Percentiles rank a stretch among this genome's conserved stretches.
Conservation (phyloP, 352 stramenopile species). For the Aphanomyces invadans region DNA sequence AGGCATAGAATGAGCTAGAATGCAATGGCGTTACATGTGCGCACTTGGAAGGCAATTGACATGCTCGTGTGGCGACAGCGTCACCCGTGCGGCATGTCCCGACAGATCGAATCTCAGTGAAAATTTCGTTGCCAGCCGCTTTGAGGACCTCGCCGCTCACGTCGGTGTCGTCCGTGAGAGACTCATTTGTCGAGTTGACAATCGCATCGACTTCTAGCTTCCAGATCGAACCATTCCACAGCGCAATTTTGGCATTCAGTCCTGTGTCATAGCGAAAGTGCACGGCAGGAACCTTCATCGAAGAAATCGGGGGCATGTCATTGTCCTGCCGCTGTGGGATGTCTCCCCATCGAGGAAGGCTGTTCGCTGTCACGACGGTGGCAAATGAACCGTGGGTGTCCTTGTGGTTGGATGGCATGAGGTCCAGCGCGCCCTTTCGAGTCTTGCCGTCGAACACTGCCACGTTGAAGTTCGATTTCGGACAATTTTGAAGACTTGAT, state of each 20-base stretch:
- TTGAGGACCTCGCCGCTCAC: slow-evolving; percentile 56
- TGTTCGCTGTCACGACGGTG: background rate
- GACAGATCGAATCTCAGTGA: slow-evolving; percentile 53
- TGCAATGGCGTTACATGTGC: slow-evolving; percentile 22
- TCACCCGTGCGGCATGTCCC: slow-evolving; percentile 72
- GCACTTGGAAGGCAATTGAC: slow-evolving; percentile 51
- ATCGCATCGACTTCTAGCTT: slow-evolving; percentile 56
- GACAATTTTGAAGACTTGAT: too few relatives aligned
- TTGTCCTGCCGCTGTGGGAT: background rate
- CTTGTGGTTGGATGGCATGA: background rate
- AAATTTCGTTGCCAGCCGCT: slow-evolving; percentile 63
- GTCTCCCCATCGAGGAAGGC: background rate
- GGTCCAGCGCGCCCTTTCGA: too few relatives aligned
- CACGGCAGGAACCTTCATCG: background rate
- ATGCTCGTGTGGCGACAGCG: slow-evolving; percentile 73
- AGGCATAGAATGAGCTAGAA: background rate
- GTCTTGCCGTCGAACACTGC: too few relatives aligned
- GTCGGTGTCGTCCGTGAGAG: slow-evolving; percentile 51
- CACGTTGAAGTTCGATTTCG: too few relatives aligned
- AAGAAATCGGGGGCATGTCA: background rate
- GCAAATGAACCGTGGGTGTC: too few relatives aligned
- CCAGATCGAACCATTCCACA: slow-evolving; percentile 54
- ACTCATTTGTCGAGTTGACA: slow-evolving; percentile 73
- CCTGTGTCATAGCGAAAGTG: slow-evolving; percentile 29
- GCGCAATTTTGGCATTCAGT: slow-evolving; percentile 45